A percentile compares a stretch with the other conserved stretches of the same genome.
These are phyloP conservation scores for Rhipidocladum racemiflorum DNA, from an alignment of 176 grass and related monocot species.

Conservation along the genomic window DNA sequence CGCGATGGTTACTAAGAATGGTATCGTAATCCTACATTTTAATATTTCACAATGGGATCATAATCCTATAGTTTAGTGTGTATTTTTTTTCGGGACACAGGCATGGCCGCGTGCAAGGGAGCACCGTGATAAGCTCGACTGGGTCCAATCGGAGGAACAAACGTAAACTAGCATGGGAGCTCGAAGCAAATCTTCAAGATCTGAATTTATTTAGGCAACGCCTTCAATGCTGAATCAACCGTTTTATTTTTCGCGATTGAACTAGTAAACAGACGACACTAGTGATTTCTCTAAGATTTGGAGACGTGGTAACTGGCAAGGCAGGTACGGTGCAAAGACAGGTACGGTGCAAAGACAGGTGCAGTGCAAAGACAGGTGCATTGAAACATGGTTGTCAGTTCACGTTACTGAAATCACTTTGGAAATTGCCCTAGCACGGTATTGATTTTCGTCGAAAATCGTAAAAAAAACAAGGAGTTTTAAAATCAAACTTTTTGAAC, in stretches of 20 bases:
- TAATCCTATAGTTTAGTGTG: background rate
- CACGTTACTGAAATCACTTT: too few species aligned
- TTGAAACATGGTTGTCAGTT: background rate
- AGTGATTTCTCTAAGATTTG: background rate
- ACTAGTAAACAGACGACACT: background rate
- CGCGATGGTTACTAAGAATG: background rate
- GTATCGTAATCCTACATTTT: background rate
- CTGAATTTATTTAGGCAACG: background rate
- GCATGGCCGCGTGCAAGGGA: background rate
- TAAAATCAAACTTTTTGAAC: too few species aligned
- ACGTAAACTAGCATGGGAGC: background rate
- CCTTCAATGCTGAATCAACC: background rate
- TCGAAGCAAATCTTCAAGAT: background rate
- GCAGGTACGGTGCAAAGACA: too few species aligned
- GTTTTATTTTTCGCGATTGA: too few species aligned
- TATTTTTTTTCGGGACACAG: background rate
- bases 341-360: too few species aligned
- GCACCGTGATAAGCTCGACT: background rate
- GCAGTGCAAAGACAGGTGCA: background rate
- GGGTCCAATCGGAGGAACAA: background rate
- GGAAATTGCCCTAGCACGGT: too few species aligned
- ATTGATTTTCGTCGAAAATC: too few species aligned
- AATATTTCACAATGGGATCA: background rate
- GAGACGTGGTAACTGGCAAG: too few species aligned
- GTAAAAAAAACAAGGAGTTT: too few species aligned